A percentile compares a stretch with the other conserved stretches of the same genome.
Evolutionary conservation across 2,329 filamentous ascomycete genomes (phyloP).

Genomic region (Ophiostoma australiae): DNA sequence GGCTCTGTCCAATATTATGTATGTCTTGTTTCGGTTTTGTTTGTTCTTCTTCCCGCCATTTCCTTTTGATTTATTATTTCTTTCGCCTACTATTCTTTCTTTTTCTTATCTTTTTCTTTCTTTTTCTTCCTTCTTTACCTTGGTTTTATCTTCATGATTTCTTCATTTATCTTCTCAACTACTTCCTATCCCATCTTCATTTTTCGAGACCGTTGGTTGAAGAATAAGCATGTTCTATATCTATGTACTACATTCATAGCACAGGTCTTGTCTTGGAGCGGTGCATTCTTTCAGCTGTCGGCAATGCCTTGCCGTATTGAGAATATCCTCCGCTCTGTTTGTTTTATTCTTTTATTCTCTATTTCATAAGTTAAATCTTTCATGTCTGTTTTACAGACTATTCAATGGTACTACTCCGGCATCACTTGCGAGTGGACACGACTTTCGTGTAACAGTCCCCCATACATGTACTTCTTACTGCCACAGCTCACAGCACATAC

Average conservation of each 20-base stretch:
- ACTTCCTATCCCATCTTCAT: neutral
- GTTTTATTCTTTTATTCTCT: neutral
- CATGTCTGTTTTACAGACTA: neutral
- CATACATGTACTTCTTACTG: neutral
- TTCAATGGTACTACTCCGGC: constrained; percentile 1
- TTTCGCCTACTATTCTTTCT: neutral
- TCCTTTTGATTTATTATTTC: neutral
- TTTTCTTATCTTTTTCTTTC: neutral
- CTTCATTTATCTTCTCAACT: constrained; percentile 3
- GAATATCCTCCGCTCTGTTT: neutral
- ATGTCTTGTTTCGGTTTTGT: neutral
- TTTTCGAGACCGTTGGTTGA: neutral
- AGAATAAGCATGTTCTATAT: neutral
- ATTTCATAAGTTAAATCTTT: neutral
- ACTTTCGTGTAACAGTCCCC: neutral
- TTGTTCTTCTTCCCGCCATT: neutral
- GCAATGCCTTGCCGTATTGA: constrained; percentile 13
- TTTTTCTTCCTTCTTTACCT: neutral
- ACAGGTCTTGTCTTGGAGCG: neutral
- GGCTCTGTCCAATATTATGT: constrained; percentile 4
- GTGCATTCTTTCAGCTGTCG: neutral
- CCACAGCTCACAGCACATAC: neutral
- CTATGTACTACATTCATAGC: neutral
- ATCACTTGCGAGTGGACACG: constrained; percentile 7
- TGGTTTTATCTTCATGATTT: neutral